Base-by-base conservation (phyloP, 163 green algal species). In the Prototheca wickerhamii region DNA sequence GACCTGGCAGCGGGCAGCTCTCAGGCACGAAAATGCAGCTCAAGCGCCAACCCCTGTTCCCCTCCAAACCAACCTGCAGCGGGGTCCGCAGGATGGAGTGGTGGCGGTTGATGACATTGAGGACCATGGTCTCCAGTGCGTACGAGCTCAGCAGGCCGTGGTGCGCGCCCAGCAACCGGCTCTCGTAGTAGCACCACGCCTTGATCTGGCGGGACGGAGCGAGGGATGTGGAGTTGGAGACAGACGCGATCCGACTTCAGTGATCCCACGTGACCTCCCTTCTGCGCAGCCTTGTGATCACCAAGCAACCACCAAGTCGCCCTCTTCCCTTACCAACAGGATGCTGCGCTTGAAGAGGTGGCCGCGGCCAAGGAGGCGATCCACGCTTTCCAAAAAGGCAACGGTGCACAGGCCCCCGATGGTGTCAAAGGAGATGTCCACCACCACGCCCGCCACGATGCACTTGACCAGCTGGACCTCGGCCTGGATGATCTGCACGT, bases 131-230 rank as follows among this genome's bases (percentile, higher is more conserved):
- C 74, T 98, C 92, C 67, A 98, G 70, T 1, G 87, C 92, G 76
- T 98, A 98, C 2, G 87, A 96, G 71, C 84, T 94, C 50, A 98
- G 83, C 28, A 98, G 83, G 23, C 86, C 89, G 65, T 97, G 88
- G 70, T 97, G 89, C 0, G 92, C 91, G 25, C 93, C 93, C 51
- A 98, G 74, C 60, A 98, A 67, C 4, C 91, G 77, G 67, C 77
- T 89, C 79, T 98, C 93, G 65, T 98, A 98, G 73, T 95, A 97
- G 79, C 89, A 96, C 93, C 93, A 98, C 0, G 91, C 91, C 77
- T 98, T 98, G 54, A 96, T 79, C 85, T 92, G 79, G n/a, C n/a
- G n/a, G n/a, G n/a, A n/a, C n/a, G 34, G 66, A 18, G 32, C 46
- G 26, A 49, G 62, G 21, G 49, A 23, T 59, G 17, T 21, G 7